Conservation (phyloP, 768 basidiomycete species). For the Dioszegia hungarica region DNA sequence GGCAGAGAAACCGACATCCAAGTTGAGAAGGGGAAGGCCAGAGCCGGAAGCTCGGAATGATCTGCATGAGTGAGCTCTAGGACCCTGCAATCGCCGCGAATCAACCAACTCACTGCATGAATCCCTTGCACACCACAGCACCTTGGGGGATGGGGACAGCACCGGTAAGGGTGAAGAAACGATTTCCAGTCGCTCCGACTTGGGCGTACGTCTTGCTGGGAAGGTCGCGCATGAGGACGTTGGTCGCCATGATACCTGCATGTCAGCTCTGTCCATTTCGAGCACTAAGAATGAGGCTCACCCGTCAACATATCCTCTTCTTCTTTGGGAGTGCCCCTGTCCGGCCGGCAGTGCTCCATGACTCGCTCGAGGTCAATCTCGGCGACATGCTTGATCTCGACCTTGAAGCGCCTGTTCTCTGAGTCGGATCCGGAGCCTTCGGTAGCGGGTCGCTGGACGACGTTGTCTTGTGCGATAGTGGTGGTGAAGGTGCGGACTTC, state of each 20-base stretch:
- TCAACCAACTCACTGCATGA: constrained; percentile 40
- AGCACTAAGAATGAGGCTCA: constrained; percentile 7
- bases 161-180: constrained; percentile 43
- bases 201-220: constrained; percentile 36
- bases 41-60: constrained; percentile 46
- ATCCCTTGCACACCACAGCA: constrained; percentile 46
- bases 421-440: constrained; percentile 31
- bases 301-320: constrained; percentile 39
- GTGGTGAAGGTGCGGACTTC: constrained; percentile 21
- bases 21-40: constrained; percentile 41
- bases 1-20: constrained; percentile 47
- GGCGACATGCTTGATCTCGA: constrained; percentile 42
- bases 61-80: constrained; percentile 12
- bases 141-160: constrained; percentile 41
- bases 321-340: constrained; percentile 12
- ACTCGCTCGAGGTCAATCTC: constrained; percentile 38
- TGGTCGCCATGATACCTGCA: constrained; percentile 43
- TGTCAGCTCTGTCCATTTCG: background rate
- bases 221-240: constrained; percentile 46
- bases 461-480: constrained; percentile 28
- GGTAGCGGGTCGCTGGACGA: constrained; percentile 17
- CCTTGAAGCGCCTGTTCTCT: constrained; percentile 35
- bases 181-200: constrained; percentile 43
- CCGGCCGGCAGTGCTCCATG: constrained; percentile 35
- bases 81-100: background rate